Evolutionary conservation across 2,329 filamentous ascomycete genomes (phyloP), one percentile per base, ranked within the genome.

Genomic region (Pseudogymnoascus sp.): DNA sequence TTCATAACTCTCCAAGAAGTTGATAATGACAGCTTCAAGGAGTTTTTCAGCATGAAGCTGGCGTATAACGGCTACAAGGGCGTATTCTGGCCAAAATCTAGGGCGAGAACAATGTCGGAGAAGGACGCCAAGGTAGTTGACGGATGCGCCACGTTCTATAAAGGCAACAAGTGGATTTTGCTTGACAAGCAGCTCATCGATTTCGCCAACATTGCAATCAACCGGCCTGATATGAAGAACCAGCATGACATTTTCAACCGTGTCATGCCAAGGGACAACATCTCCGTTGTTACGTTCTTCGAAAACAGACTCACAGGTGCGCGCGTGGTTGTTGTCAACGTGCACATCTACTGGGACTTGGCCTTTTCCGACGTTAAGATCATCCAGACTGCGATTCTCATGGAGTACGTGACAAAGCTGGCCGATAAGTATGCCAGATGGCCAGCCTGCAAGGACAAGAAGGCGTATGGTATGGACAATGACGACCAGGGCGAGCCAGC

Each of bases 231-330:
- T 72, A 96, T 97, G 85, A 97, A 97, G 77, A 90, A 92, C 61
- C 91, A 96, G 70, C 90, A 96, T 71, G 94, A 99, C 70, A 93
- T 97, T 62, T 97, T 96, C 81, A 99, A 99, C 73, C 89, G 94
- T 28, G 89, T 99, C 63, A 97, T 97, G 94, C 92, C 93, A 64
- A 91, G 94, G 76, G 94, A 99, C 79, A 93, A 97, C 72, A 96
- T 99, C 73, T 94, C 89, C 14, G 88, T 96, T 57, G 84, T 96
- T 57, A 86, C 89, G 61, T 96, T 97, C 78, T 84, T 99, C 64
- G 94, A 99, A 75, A 97, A 96, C 69, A 85, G 93, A 37, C 78
- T 84, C 63, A 97, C 93, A 0, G 94, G 94, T n/a, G 87, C 91
- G 12, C 87, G 94, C 61, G 78, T 97, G 70, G 96, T 99, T 65